Percentiles rank a stretch among this genome's conserved stretches.
phyloP scores from a whole-genome alignment of 352 stramenopile species.

The Phytophthora tentaculata region DNA sequence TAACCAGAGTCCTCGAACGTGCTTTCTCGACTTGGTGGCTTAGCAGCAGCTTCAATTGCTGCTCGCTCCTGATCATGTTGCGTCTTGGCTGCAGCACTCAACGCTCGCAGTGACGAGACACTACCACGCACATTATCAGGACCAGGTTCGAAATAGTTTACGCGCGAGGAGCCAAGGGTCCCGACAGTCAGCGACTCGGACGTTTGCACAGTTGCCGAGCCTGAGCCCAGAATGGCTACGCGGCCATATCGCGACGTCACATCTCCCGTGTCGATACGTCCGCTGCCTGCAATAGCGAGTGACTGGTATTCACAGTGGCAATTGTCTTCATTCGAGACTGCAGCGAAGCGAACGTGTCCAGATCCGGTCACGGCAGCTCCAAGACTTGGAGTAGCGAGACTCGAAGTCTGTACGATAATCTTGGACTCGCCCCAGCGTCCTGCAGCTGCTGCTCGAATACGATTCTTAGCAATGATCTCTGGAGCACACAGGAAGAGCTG shows the following conservation, averaged over 20 bases:
- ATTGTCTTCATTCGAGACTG: slow-evolving; percentile 13
- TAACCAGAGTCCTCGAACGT: slow-evolving; percentile 12
- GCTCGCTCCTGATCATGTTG: slow-evolving; percentile 13
- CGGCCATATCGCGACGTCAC: slow-evolving; percentile 16
- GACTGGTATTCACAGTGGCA: slow-evolving; percentile 24
- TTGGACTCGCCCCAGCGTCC: slow-evolving; percentile 22
- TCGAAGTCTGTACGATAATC: slow-evolving; percentile 24
- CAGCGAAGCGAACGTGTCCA: slow-evolving; percentile 16
- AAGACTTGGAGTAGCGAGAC: slow-evolving; percentile 25
- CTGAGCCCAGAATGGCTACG: slow-evolving; percentile 25
- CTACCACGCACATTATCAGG: slow-evolving; percentile 16
- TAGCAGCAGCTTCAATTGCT: neutral
- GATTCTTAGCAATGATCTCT: slow-evolving; percentile 18
- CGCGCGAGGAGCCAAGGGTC: slow-evolving; percentile 16
- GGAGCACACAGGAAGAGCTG: slow-evolving; percentile 21
- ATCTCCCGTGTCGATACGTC: slow-evolving; percentile 27
- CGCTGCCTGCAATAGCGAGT: slow-evolving; percentile 26
- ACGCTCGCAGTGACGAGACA: slow-evolving; percentile 18
- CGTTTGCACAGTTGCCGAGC: slow-evolving; percentile 16
- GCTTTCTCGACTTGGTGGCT: slow-evolving; percentile 26
- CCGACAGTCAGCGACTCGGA: slow-evolving; percentile 16
- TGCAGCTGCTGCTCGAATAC: slow-evolving; percentile 16
- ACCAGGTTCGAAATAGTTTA: slow-evolving; percentile 26
- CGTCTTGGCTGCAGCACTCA: slow-evolving; percentile 11
- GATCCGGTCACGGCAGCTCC: slow-evolving; percentile 14